A percentile compares a stretch with the other conserved stretches of the same genome.
Conservation (phyloP, 441 rosid genomes). For the Jatropha podagrica region DNA sequence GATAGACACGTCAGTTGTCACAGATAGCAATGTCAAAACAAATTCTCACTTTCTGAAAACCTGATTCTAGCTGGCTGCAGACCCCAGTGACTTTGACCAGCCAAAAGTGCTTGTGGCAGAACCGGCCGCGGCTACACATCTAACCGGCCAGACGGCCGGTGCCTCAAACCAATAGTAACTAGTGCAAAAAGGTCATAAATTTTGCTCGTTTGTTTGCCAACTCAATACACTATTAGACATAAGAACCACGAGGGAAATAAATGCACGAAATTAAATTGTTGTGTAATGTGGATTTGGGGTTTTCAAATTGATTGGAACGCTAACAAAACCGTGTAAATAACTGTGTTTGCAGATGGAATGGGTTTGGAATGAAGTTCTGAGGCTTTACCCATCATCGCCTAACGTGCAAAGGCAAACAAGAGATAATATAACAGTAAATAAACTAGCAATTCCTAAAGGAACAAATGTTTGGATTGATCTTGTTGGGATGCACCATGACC, state of each 20-base stretch:
- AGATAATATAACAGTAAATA: constrained; percentile 59
- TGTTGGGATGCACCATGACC: constrained; percentile 93
- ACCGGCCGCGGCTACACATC: neutral
- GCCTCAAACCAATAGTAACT: neutral
- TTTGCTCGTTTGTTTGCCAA: no score
- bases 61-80: neutral
- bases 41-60: neutral
- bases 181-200: no score
- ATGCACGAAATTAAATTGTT: no score
- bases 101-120: neutral
- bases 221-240: no score
- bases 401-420: constrained; percentile 86
- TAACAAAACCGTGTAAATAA: neutral
- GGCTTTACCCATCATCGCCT: constrained; percentile 85
- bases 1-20: neutral
- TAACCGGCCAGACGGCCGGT: neutral
- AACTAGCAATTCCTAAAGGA: constrained; percentile 58
- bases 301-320: neutral
- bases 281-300: neutral
- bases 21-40: neutral
- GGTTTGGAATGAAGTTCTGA: constrained; percentile 84
- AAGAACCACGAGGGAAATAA: no score
- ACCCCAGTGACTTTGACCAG: constrained; percentile 3
- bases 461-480: constrained; percentile 94
- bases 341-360: constrained; percentile 68